Evolutionary conservation across 768 basidiomycete genomes (phyloP).

Genomic region (Asterophora lycoperdoides): DNA sequence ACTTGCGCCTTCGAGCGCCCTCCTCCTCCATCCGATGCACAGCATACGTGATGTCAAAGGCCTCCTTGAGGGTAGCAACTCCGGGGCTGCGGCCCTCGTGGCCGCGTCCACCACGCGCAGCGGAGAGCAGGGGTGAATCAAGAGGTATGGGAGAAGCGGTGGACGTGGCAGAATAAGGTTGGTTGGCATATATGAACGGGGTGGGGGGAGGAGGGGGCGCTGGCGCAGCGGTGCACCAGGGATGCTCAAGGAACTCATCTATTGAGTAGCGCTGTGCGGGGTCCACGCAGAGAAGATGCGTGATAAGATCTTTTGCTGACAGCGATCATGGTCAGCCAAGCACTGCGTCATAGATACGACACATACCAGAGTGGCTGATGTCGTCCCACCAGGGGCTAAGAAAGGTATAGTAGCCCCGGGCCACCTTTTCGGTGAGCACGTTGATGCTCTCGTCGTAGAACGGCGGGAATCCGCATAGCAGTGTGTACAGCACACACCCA

Average conservation of each 20-base stretch:
- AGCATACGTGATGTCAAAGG: conserved; percentile 98
- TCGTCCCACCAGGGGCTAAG: conserved; percentile 99
- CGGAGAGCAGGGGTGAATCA: conserved; percentile 88
- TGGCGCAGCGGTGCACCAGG: conserved; percentile 81
- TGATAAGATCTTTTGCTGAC: conserved; percentile 95
- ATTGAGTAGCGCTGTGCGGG: conserved; percentile 95
- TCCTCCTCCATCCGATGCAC: conserved; percentile 99
- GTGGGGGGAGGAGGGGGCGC: conserved; percentile 64
- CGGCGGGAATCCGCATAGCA: conserved; percentile 95
- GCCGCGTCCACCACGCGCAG: conserved; percentile 66
- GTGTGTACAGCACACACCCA: conserved; percentile 97
- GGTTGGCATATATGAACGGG: conserved; percentile 44
- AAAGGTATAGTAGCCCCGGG: conserved; percentile 96
- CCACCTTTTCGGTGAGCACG: conserved; percentile 97
- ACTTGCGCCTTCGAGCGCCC: conserved; percentile 80
- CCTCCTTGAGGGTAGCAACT: conserved; percentile 89
- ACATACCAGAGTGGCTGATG: conserved; percentile 72
- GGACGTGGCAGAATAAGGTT: conserved; percentile 28
- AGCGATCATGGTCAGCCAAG: neutral
- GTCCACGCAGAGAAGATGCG: conserved; percentile 92
- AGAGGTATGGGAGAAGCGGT: conserved; percentile 41
- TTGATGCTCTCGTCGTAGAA: conserved; percentile 99
- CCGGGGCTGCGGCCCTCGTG: conserved; percentile 86
- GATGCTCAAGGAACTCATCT: conserved; percentile 94
- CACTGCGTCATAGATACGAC: neutral